These are phyloP conservation scores for Geosmithia morbida DNA, from an alignment of 2,329 filamentous ascomycete species.

Conservation along the genomic window DNA sequence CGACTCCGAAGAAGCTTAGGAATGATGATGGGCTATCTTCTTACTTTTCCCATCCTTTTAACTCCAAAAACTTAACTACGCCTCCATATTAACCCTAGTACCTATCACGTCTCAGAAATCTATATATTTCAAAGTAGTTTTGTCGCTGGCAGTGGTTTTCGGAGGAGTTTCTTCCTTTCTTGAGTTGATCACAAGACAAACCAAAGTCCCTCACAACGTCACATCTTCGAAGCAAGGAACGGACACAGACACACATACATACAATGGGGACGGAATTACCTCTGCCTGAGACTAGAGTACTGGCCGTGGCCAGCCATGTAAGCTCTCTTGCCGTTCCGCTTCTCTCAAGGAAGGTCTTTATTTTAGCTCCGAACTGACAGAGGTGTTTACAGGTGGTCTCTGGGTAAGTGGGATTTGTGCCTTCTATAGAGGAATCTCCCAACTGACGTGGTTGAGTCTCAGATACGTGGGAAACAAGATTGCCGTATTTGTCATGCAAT, in stretches of 20 bases:
- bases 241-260: no score
- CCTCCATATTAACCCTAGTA: no score
- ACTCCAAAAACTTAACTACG: no score
- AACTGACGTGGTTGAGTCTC: conserved; percentile 1
- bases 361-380: background rate
- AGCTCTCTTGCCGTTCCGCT: conserved; percentile 16
- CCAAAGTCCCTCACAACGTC: background rate
- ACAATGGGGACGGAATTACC: conserved; percentile 1
- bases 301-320: conserved; percentile 94
- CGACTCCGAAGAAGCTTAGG: background rate
- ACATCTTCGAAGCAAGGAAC: background rate
- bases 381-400: conserved; percentile 24
- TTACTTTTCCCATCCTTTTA: background rate
- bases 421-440: background rate
- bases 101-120: no score
- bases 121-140: no score
- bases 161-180: no score
- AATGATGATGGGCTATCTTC: background rate
- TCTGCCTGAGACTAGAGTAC: conserved; percentile 49
- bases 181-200: no score
- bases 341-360: no score
- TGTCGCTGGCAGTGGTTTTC: no score
- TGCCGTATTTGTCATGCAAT: conserved; percentile 87
- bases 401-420: no score
- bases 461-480: conserved; percentile 96